These are phyloP conservation scores for Trifolium subterraneum DNA, from an alignment of 306 rosid species.

Conservation along the genomic window DNA sequence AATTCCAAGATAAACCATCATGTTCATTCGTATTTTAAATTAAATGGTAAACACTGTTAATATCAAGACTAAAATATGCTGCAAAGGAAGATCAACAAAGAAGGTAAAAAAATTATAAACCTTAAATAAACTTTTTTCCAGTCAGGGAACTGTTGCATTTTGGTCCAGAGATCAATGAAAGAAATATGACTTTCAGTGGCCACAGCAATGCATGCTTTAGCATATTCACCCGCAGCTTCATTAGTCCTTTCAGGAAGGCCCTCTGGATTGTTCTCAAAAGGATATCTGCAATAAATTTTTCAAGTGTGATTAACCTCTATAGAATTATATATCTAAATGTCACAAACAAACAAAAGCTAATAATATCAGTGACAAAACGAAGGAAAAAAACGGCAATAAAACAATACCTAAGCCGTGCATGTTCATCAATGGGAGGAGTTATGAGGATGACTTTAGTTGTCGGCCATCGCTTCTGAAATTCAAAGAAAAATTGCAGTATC, in stretches of 20 bases:
- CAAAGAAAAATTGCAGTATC: constrained; percentile 28
- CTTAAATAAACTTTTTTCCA: constrained; percentile 66
- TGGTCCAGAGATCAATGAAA: constrained; percentile 69
- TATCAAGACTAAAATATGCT: background rate
- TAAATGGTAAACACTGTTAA: too few species aligned
- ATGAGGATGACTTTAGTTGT: constrained; percentile 64
- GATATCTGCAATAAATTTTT: constrained; percentile 49
- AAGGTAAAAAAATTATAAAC: constrained; percentile 35
- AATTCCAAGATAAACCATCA: too few species aligned
- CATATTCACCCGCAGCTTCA: constrained; percentile 78
- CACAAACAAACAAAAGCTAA: background rate
- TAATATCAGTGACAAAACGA: constrained; percentile 9
- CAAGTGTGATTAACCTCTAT: background rate
- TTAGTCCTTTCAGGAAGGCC: constrained; percentile 89
- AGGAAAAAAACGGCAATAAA: constrained; percentile 21
- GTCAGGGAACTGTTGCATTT: constrained; percentile 70
- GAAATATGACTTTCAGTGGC: constrained; percentile 66
- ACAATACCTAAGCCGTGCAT: constrained; percentile 65
- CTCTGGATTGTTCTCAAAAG: constrained; percentile 61
- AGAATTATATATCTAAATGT: background rate
- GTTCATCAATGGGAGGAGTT: constrained; percentile 91
- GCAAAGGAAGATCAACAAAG: background rate
- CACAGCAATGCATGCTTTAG: constrained; percentile 65
- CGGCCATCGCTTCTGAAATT: constrained; percentile 74
- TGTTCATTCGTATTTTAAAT: too few species aligned